Evolutionary conservation across 371 early-diverging fungal genomes (phyloP).

Genomic region (Zychaea mexicana): DNA sequence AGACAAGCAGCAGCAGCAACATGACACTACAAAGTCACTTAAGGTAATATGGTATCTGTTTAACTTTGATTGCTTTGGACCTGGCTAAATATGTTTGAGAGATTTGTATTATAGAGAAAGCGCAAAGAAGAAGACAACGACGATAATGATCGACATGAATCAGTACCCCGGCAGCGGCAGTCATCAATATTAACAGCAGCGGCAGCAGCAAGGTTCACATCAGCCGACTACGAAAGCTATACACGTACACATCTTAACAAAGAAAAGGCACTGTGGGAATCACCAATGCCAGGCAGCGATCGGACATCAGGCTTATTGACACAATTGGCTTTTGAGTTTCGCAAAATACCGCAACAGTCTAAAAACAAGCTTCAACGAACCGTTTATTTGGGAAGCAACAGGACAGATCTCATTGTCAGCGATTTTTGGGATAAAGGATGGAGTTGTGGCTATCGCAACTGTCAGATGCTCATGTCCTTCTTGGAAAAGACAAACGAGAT

Average conservation of each 20-base stretch:
- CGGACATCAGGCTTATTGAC: background rate
- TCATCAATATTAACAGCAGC: too few relatives aligned
- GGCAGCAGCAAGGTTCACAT: background rate
- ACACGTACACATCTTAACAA: background rate
- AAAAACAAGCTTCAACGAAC: too few relatives aligned
- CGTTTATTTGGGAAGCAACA: constrained; percentile 29
- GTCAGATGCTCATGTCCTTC: constrained; percentile 62
- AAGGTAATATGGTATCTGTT: background rate
- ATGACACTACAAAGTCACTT: background rate
- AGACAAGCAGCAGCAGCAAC: background rate
- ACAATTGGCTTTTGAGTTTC: background rate
- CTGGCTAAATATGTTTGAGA: too few relatives aligned
- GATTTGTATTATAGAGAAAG: background rate
- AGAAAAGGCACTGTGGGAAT: background rate
- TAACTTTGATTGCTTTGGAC: background rate
- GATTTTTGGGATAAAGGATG: constrained; percentile 53
- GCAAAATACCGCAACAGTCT: background rate
- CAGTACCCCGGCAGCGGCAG: too few relatives aligned
- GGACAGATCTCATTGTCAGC: constrained; percentile 31
- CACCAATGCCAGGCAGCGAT: background rate
- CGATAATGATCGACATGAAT: background rate
- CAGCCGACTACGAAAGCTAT: background rate
- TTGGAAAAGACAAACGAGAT: constrained; percentile 24
- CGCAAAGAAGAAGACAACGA: background rate
- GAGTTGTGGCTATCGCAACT: constrained; percentile 74